Evolutionary conservation across 805 yeast genomes (phyloP).

Genomic region (Candida chauliodis): DNA sequence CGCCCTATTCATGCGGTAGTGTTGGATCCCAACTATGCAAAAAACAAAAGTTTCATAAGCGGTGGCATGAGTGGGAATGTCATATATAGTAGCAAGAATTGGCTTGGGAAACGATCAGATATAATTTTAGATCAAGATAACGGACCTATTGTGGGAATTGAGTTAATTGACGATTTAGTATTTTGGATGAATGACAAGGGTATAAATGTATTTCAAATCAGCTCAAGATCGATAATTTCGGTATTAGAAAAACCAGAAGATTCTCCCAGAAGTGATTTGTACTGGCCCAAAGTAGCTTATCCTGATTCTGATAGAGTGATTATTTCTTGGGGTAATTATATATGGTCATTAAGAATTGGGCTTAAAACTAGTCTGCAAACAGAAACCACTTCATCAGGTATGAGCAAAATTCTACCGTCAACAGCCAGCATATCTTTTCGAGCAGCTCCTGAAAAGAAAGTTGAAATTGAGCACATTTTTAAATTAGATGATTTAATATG

Average conservation of each 20-base stretch:
- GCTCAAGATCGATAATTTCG: slow-evolving; percentile 46
- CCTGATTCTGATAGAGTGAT: slow-evolving; percentile 64
- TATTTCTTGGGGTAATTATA: slow-evolving; percentile 78
- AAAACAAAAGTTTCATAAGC: slow-evolving; percentile 64
- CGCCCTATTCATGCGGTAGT: slow-evolving; percentile 88
- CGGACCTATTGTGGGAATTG: slow-evolving; percentile 71
- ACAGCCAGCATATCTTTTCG: slow-evolving; percentile 54
- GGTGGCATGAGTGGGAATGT: slow-evolving; percentile 92
- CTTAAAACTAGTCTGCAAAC: slow-evolving; percentile 13
- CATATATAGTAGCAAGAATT: slow-evolving; percentile 66
- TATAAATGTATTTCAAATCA: slow-evolving; percentile 60
- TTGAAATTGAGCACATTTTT: slow-evolving; percentile 48
- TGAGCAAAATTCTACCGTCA: slow-evolving; percentile 44
- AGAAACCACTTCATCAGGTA: slow-evolving; percentile 18
- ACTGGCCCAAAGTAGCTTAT: slow-evolving; percentile 73
- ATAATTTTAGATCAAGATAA: slow-evolving; percentile 53
- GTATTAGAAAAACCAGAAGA: slow-evolving; percentile 55
- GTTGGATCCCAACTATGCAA: slow-evolving; percentile 64
- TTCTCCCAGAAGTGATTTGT: slow-evolving; percentile 67
- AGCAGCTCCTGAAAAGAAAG: slow-evolving; percentile 38
- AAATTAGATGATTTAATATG: slow-evolving; percentile 55
- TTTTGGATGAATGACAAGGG: slow-evolving; percentile 87
- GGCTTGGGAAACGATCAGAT: slow-evolving; percentile 85
- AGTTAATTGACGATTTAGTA: slow-evolving; percentile 59
- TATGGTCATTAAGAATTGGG: slow-evolving; percentile 65